These are phyloP conservation scores for Globisporangium parvum DNA, from an alignment of 352 stramenopile genomes.

Conservation along the genomic window DNA sequence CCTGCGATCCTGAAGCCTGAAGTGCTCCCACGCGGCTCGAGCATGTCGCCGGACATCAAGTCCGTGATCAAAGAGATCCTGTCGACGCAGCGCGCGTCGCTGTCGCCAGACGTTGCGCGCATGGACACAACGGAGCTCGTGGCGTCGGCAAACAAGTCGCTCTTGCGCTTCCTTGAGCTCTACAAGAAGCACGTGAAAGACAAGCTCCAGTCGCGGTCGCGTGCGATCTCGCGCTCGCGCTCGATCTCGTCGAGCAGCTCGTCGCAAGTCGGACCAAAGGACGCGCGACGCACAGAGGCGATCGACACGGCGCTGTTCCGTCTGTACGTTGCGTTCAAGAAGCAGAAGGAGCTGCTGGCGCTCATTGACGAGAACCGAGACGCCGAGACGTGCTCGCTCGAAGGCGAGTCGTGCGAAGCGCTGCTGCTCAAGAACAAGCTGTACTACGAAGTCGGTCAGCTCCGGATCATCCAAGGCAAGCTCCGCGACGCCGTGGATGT, in stretches of 20 bases:
- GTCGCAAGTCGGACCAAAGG: constrained; percentile 33
- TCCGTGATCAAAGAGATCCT: constrained; percentile 74
- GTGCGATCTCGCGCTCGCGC: constrained; percentile 30
- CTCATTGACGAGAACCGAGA: constrained; percentile 71
- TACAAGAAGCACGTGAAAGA: constrained; percentile 85
- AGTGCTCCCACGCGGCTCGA: constrained; percentile 68
- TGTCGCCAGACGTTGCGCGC: constrained; percentile 59
- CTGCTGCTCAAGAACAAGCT: constrained; percentile 67
- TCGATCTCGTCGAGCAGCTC: constrained; percentile 24
- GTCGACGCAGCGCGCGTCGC: constrained; percentile 28
- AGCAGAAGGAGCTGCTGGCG: constrained; percentile 69
- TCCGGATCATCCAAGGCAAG: constrained; percentile 61
- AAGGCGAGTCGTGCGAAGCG: constrained; percentile 59
- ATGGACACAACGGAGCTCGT: constrained; percentile 51
- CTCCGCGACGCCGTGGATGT: constrained; percentile 78
- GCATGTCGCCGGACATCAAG: constrained; percentile 67
- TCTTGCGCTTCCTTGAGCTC: constrained; percentile 76
- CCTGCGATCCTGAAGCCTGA: constrained; percentile 77
- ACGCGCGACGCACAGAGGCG: constrained; percentile 68
- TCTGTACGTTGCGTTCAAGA: constrained; percentile 73
- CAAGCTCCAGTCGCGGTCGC: constrained; percentile 37
- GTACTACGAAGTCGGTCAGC: constrained; percentile 75
- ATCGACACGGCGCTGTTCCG: constrained; percentile 83
- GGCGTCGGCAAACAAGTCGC: constrained; percentile 50
- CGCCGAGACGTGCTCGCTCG: constrained; percentile 48